phyloP scores from a whole-genome alignment of 1,284 basidiomycete species.

The Ceratorhiza oryzae-sativae region DNA sequence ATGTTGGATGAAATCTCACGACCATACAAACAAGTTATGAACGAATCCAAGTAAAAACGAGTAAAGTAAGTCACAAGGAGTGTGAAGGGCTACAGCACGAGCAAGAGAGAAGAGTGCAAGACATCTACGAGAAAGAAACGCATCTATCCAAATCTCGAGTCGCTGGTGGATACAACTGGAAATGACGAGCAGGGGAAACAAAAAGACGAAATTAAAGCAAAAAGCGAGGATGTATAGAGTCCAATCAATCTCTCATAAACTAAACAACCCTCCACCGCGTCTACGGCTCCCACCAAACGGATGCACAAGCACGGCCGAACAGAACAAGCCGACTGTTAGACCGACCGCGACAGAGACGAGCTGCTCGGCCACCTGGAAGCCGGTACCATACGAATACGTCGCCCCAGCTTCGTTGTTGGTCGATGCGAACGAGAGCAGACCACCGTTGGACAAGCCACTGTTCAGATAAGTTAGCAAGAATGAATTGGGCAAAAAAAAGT shows the following conservation, averaged over 20 bases:
- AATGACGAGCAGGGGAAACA: not conserved
- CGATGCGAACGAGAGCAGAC: conserved; percentile 78
- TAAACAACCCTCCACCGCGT: conserved; percentile 48
- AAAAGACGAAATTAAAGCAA: not conserved
- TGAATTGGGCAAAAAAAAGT: not conserved
- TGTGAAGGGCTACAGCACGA: conserved; percentile 16
- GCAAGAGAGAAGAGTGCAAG: not conserved
- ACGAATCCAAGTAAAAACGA: not conserved
- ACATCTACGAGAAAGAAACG: not conserved
- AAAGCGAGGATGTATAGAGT: conserved; percentile 47
- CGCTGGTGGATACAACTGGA: conserved; percentile 32
- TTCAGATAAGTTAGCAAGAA: conserved; percentile 58
- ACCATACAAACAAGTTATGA: conserved; percentile 14
- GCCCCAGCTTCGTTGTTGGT: conserved; percentile 56
- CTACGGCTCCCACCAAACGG: conserved; percentile 55
- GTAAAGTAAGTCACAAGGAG: not conserved
- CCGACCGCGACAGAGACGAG: conserved; percentile 69
- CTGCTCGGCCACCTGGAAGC: conserved; percentile 71
- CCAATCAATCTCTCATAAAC: conserved; percentile 44
- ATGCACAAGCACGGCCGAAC: conserved; percentile 56
- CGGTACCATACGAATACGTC: conserved; percentile 65
- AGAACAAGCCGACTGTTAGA: conserved; percentile 74
- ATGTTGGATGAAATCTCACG: not conserved
- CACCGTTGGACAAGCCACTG: conserved; percentile 85
- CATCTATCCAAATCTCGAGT: conserved; percentile 24